Evolutionary conservation across 2,329 filamentous ascomycete genomes (phyloP).

Genomic region (Fusarium neocosmosporiellum): DNA sequence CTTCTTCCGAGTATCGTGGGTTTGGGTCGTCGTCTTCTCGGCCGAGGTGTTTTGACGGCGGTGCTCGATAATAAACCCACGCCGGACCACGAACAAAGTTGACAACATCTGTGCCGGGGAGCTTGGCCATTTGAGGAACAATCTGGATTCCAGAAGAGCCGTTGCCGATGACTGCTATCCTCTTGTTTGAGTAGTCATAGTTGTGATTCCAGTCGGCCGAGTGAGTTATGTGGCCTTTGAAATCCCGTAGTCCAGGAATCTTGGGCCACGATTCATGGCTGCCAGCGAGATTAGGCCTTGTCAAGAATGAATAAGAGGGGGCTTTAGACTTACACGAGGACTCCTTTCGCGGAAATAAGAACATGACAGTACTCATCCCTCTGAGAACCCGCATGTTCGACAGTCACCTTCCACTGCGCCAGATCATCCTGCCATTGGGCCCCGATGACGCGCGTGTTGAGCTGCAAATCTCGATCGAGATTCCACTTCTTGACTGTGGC

Average conservation of each 20-base stretch:
- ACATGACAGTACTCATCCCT: conserved; percentile 38
- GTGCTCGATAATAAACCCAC: conserved; percentile 51
- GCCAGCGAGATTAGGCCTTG: not conserved
- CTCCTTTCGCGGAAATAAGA: conserved; percentile 36
- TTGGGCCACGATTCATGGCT: conserved; percentile 39
- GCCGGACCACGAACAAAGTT: conserved; percentile 50
- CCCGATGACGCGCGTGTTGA: conserved; percentile 47
- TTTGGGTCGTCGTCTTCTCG: conserved; percentile 45
- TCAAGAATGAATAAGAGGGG: fast-evolving
- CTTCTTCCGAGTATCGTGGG: conserved; percentile 46
- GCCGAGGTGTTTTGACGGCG: conserved; percentile 45
- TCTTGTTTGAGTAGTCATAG: conserved; percentile 35
- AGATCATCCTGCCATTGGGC: conserved; percentile 31
- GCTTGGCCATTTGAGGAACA: conserved; percentile 39
- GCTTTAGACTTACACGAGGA: conserved; percentile 31
- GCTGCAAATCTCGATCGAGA: conserved; percentile 50
- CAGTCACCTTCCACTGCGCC: conserved; percentile 37
- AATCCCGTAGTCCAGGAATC: conserved; percentile 30
- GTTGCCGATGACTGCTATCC: conserved; percentile 37
- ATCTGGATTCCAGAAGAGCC: conserved; percentile 38
- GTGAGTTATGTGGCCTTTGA: conserved; percentile 34
- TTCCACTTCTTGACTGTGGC: conserved; percentile 56
- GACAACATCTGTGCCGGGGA: conserved; percentile 44
- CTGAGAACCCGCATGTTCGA: conserved; percentile 20
- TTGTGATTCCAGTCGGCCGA: conserved; percentile 35